Evolutionary conservation across 164 flowering plant species (phyloP).

Genomic region (Stephania cephalantha): DNA sequence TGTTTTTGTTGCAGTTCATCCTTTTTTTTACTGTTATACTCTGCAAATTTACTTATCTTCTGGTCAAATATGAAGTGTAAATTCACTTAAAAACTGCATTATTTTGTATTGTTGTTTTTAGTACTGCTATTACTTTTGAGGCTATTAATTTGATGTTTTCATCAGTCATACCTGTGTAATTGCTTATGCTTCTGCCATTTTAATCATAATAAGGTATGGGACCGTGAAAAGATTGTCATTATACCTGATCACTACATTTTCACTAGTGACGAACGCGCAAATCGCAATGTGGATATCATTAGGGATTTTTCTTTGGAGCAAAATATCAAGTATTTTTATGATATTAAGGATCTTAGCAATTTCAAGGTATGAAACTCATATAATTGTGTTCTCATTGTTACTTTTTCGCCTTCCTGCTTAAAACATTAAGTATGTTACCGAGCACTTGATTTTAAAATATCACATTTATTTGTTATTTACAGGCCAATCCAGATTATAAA

Average conservation of each 20-base stretch:
- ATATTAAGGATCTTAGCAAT: conserved; percentile 79
- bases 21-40: not conserved
- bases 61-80: not conserved
- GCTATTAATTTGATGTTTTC: not conserved
- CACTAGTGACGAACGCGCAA: conserved; percentile 89
- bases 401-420: not conserved
- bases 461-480: conserved; percentile 15
- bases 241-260: conserved; percentile 98
- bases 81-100: not conserved
- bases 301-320: conserved; percentile 88
- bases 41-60: not conserved
- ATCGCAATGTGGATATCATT: conserved; percentile 92
- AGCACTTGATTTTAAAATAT: not conserved
- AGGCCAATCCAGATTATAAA: conserved; percentile 98
- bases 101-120: not conserved
- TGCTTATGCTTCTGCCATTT: not conserved
- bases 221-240: conserved; percentile 89
- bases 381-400: not conserved
- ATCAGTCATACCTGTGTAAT: not conserved
- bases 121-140: not conserved
- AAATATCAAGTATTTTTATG: conserved; percentile 93
- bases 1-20: not conserved
- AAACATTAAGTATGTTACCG: not conserved
- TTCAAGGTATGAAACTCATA: conserved; percentile 52
- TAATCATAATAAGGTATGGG: conserved; percentile 70